These are phyloP conservation scores for Candolleomyces eurysporus DNA, from an alignment of 768 basidiomycete genomes.

Conservation along the genomic window DNA sequence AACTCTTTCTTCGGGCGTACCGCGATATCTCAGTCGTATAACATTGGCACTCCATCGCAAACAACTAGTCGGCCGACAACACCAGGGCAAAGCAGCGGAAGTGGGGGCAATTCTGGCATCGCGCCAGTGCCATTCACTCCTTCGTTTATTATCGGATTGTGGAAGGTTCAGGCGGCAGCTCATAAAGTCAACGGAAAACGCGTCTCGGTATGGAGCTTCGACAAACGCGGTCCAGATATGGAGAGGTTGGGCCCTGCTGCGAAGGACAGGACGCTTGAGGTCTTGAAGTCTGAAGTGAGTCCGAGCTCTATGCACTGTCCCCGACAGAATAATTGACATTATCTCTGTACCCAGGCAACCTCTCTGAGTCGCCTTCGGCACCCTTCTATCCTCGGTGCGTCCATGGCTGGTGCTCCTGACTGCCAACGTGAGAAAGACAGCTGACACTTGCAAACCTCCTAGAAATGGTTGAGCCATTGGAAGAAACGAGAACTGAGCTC, in stretches of 20 bases:
- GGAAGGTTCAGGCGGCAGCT: constrained; percentile 83
- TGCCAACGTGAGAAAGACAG: not conserved
- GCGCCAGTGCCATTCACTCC: constrained; percentile 45
- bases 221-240: constrained; percentile 76
- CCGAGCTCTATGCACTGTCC: not conserved
- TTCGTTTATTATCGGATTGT: constrained; percentile 74
- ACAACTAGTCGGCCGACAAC: constrained; percentile 50
- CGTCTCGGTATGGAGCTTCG: constrained; percentile 90
- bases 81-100: constrained; percentile 25
- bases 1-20: constrained; percentile 81
- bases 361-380: constrained; percentile 85
- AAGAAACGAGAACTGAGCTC: constrained; percentile 87
- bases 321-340: not conserved
- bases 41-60: constrained; percentile 46
- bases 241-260: constrained; percentile 63
- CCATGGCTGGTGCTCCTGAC: not conserved
- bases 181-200: constrained; percentile 90
- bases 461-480: constrained; percentile 98
- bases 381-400: constrained; percentile 83
- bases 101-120: constrained; percentile 18
- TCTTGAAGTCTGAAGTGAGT: constrained; percentile 85
- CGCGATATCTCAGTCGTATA: constrained; percentile 79
- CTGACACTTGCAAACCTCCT: not conserved
- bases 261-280: constrained; percentile 75
- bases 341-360: constrained; percentile 55